Evolutionary conservation across 192 early-diverging fungal species (phyloP).

Genomic region (Funneliformis geosporum): DNA sequence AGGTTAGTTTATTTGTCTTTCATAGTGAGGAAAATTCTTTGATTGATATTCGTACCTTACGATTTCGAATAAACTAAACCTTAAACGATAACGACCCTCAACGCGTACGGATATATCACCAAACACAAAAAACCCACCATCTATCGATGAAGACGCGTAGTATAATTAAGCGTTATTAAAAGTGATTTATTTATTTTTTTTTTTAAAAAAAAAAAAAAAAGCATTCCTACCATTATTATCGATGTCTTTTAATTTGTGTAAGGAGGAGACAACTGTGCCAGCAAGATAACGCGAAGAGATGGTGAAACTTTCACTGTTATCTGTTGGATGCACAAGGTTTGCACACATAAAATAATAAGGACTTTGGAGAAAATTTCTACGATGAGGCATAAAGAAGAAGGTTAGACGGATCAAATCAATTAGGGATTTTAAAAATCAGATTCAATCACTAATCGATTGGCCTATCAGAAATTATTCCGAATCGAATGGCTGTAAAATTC

Average conservation of each 20-base stretch:
- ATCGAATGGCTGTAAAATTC: background rate
- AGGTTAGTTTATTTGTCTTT: background rate
- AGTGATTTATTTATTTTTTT: background rate
- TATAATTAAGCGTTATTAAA: background rate
- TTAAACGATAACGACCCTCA: conserved; percentile 78
- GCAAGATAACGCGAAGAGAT: conserved; percentile 75
- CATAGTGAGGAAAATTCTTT: too few relatives aligned
- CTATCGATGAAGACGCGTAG: conserved; percentile 34
- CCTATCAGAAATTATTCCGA: too few relatives aligned
- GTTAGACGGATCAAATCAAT: background rate
- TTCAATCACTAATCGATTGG: background rate
- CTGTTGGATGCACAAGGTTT: conserved; percentile 70
- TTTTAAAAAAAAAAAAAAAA: background rate
- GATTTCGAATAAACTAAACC: conserved; percentile 90
- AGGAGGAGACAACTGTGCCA: conserved; percentile 88
- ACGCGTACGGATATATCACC: conserved; percentile 85
- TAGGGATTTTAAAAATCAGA: background rate
- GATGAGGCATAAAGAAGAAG: background rate
- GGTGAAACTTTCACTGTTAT: conserved; percentile 68
- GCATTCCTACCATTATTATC: conserved; percentile 58
- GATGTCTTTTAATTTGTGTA: conserved; percentile 82
- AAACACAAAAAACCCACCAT: conserved; percentile 94
- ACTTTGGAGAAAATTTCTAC: conserved; percentile 59
- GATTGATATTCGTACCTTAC: conserved; percentile 39
- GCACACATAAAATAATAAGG: conserved; percentile 96